phyloP scores from a whole-genome alignment of 1,284 basidiomycete genomes.

The Pyrrhoderma lamaoense region DNA sequence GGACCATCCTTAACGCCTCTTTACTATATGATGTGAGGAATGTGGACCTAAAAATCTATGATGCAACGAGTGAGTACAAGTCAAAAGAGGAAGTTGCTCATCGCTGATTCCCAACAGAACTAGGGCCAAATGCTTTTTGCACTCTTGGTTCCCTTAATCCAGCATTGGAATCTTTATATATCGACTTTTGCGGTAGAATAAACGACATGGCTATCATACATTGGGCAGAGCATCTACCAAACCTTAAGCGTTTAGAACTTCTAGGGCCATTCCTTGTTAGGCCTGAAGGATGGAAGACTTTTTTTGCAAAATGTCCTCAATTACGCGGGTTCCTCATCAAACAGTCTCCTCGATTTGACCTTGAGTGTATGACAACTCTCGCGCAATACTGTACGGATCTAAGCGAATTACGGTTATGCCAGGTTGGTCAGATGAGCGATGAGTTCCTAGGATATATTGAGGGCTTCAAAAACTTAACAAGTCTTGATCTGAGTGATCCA shows the following conservation, averaged over 20 bases:
- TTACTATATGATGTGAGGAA: slow-evolving; percentile 80
- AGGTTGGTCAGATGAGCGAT: slow-evolving; percentile 70
- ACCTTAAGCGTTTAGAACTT: slow-evolving; percentile 70
- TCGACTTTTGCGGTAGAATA: slow-evolving; percentile 87
- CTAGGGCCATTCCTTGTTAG: slow-evolving; percentile 87
- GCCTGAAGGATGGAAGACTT: slow-evolving; percentile 66
- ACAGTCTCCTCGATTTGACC: slow-evolving; percentile 84
- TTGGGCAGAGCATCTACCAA: slow-evolving; percentile 60
- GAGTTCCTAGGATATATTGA: slow-evolving; percentile 52
- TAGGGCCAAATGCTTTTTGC: slow-evolving; percentile 58
- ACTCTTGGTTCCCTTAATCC: slow-evolving; percentile 76
- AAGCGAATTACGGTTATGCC: slow-evolving; percentile 67
- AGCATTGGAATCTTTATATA: slow-evolving; percentile 64
- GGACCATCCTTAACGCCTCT: slow-evolving; percentile 68
- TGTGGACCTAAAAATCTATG: slow-evolving; percentile 71
- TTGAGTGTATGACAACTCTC: slow-evolving; percentile 60
- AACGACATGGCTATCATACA: slow-evolving; percentile 58
- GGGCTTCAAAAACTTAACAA: slow-evolving; percentile 38
- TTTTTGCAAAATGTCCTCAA: slow-evolving; percentile 57
- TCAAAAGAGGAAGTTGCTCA: neutral
- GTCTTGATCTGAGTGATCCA: slow-evolving; percentile 58
- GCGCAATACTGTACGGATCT: slow-evolving; percentile 57
- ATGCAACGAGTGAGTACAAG: slow-evolving; percentile 73
- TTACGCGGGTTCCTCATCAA: slow-evolving; percentile 75
- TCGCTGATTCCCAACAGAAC: slow-evolving; percentile 37